phyloP scores from a whole-genome alignment of 225 moss, liverwort and hornwort genomes.

The Asterella californica region DNA sequence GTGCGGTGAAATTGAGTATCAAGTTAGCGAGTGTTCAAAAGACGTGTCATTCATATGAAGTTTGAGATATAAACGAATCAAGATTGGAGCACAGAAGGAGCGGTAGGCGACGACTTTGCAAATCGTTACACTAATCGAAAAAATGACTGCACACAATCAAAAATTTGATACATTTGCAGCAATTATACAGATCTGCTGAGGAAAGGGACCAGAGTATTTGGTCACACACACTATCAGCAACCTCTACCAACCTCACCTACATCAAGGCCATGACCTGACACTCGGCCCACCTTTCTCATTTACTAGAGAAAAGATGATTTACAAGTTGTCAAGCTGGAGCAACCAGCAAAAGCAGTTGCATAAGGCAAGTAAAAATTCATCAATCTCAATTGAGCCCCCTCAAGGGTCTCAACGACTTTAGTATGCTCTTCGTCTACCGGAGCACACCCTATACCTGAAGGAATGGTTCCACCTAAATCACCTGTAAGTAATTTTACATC shows the following conservation, averaged over 20 bases:
- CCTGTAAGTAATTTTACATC: constrained; percentile 8
- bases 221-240: constrained; percentile 6
- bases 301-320: not conserved
- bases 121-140: not conserved
- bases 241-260: not conserved
- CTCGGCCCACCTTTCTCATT: not conserved
- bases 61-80: too few relatives aligned
- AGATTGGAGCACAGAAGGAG: too few relatives aligned
- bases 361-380: not conserved
- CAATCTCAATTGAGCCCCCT: constrained; percentile 15
- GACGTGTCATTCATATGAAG: too few relatives aligned
- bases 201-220: constrained; percentile 4
- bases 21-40: too few relatives aligned
- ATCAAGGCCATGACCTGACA: not conserved
- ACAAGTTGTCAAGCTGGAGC: not conserved
- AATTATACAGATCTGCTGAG: constrained; percentile 7
- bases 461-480: constrained; percentile 5
- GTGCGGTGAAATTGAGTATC: too few relatives aligned
- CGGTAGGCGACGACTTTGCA: not conserved
- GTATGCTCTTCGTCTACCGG: not conserved
- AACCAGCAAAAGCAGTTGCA: not conserved
- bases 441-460: constrained; percentile 8
- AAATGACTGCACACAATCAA: not conserved
- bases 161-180: constrained; percentile 10
- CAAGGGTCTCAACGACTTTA: constrained; percentile 15